A percentile compares a stretch with the other conserved stretches of the same genome.
These are phyloP conservation scores for Pseudocercospora cruenta DNA, from an alignment of 2,329 filamentous ascomycete species.

Conservation along the genomic window DNA sequence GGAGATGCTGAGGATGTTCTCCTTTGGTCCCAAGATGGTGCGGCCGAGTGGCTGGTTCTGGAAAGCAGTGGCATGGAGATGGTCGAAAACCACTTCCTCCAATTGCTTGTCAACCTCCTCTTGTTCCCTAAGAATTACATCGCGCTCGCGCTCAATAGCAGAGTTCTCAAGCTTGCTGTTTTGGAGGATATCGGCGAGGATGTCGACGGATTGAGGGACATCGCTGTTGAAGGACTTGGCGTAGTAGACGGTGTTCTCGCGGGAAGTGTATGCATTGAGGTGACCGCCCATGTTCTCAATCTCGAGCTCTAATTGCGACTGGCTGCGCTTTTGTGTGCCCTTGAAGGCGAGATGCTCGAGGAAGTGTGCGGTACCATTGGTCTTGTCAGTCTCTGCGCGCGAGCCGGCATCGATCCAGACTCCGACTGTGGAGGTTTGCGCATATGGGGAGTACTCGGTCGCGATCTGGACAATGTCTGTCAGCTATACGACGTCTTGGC, in stretches of 20 bases:
- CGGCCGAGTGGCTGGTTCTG: conserved; percentile 94
- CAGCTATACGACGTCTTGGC: conserved; percentile 16
- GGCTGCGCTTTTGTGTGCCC: conserved; percentile 92
- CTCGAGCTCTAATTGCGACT: conserved; percentile 97
- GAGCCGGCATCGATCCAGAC: conserved; percentile 99
- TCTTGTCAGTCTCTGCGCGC: conserved; percentile 96
- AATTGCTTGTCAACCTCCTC: conserved; percentile 99
- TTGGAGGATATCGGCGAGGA: conserved; percentile 97
- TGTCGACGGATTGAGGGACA: conserved; percentile 94
- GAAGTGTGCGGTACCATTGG: conserved; percentile 99
- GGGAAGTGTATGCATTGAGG: conserved; percentile 98
- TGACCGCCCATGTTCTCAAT: conserved; percentile 99
- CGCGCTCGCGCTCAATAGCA: conserved; percentile 95
- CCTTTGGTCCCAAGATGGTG: conserved; percentile 94
- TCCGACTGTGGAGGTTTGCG: conserved; percentile 96
- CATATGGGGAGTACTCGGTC: conserved; percentile 96
- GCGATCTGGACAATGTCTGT: conserved; percentile 69
- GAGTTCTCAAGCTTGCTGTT: conserved; percentile 95
- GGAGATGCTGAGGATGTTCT: conserved; percentile 97
- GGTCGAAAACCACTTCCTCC: conserved; percentile 99
- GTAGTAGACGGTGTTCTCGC: conserved; percentile 99
- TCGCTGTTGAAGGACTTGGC: conserved; percentile 99
- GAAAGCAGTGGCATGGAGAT: conserved; percentile 97
- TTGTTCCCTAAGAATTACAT: conserved; percentile 97
- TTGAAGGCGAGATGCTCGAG: conserved; percentile 99